Percentiles rank a stretch among this genome's conserved stretches.
Conservation (phyloP, 805 yeast species). For the Lipomyces anomalus region DNA sequence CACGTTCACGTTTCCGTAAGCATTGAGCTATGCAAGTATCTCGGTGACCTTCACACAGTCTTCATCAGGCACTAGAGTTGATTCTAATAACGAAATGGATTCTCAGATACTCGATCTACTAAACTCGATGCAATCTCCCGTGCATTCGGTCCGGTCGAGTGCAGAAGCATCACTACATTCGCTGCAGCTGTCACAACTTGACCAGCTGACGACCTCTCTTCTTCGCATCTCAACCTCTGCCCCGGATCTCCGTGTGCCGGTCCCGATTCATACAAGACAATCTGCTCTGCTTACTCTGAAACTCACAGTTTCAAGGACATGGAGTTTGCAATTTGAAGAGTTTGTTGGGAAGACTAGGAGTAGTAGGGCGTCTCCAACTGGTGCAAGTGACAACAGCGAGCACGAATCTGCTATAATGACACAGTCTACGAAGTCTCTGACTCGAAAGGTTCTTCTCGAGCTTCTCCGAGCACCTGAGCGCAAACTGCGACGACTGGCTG, state of each 20-base stretch:
- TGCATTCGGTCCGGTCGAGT: conserved; percentile 7
- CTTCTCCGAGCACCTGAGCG: conserved; percentile 36
- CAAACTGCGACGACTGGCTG: conserved; percentile 59
- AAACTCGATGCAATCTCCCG: conserved; percentile 15
- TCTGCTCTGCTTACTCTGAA: conserved; percentile 15
- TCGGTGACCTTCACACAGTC: too few relatives aligned
- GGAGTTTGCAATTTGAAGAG: conserved; percentile 23
- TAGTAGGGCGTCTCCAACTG: too few relatives aligned
- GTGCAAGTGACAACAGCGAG: too few relatives aligned
- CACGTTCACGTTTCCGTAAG: too few relatives aligned
- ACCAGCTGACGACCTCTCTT: conserved; percentile 8
- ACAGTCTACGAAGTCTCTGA: conserved; percentile 7
- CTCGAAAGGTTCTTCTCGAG: conserved; percentile 9
- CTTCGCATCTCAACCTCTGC: conserved; percentile 6
- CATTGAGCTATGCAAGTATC: too few relatives aligned
- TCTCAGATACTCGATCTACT: conserved; percentile 13
- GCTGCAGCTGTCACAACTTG: conserved; percentile 7
- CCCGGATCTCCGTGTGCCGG: conserved; percentile 1
- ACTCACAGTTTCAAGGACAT: conserved; percentile 14
- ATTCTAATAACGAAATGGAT: conserved; percentile 12
- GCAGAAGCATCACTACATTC: conserved; percentile 11
- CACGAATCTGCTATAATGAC: not conserved
- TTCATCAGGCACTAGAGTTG: too few relatives aligned
- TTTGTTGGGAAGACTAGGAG: too few relatives aligned
- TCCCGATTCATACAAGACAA: conserved; percentile 6